Evolutionary conservation across 78 protist genomes (phyloP), one percentile per base, ranked within the genome.

Genomic region (Cavenderia fasciculata): DNA sequence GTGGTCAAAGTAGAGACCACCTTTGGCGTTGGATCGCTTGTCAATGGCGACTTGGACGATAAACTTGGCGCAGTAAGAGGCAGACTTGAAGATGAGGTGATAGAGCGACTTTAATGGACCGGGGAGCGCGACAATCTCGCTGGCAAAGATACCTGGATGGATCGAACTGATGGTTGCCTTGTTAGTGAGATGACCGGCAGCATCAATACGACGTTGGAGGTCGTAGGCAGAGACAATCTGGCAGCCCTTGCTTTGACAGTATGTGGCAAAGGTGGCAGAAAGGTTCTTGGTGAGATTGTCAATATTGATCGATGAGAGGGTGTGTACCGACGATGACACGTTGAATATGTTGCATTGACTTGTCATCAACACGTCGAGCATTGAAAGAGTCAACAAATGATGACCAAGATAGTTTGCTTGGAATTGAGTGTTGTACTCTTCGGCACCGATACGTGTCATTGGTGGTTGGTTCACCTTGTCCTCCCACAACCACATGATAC

Each of bases 321-420:
- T 18, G 65, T 82, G 89, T 14, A 82, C 89, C 11, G 68, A 82
- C 34, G 74, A 61, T 18, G 78, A 68, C 1, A 82, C 44, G 34
- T 82, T 82, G n/a, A 82, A 19, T 0, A 82, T 56, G 23, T 51
- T 33, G 23, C 78, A 65, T 33, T 36, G 43, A 16, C 41, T 41
- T 33, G 46, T 52, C 61, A 54, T 74, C 10, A 87, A 25, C 21
- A 56, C 44, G 1, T 63, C 66, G 4, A 74, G 57, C 38, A 87
- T 4, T 47, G 41, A 34, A 12, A 57, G 23, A 18, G 93, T 74
- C 25, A 87, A 34, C 2, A 87, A 19, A 54, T 74, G 74, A 51
- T 87, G 93, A 51, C 93, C 93, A 34, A 87, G 36, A 61, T 87
- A 76, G 65, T 87, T 87, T 10, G 86, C 82, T 0, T 68, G 46